These are phyloP conservation scores for Solanum bukasovii DNA, from an alignment of 257 asterid genomes.

Conservation along the genomic window DNA sequence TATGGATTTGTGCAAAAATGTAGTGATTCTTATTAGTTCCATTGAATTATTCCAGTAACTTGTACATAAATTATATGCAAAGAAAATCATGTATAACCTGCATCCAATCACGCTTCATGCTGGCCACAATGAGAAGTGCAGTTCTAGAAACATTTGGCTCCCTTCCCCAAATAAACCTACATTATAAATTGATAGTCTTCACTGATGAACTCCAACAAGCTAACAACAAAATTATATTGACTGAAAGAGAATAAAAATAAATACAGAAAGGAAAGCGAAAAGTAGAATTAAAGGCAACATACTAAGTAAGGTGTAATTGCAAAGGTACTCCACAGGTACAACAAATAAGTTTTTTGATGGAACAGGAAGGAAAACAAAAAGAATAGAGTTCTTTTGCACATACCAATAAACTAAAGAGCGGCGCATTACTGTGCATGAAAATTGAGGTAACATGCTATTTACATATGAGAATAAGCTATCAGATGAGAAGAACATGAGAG, in stretches of 20 bases:
- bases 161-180: constrained; percentile 44
- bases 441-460: not conserved
- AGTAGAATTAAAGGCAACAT: not conserved
- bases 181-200: not conserved
- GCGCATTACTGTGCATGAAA: not conserved
- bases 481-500: not conserved
- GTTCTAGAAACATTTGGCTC: constrained; percentile 8
- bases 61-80: not conserved
- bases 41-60: not conserved
- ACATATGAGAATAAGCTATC: not conserved
- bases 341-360: not conserved
- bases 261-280: not conserved
- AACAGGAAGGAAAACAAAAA: not conserved
- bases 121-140: constrained; percentile 27
- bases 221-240: not conserved
- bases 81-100: constrained; percentile 36
- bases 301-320: not conserved
- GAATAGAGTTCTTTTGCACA: not conserved
- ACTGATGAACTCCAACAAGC: not conserved
- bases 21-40: not conserved
- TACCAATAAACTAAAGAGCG: not conserved
- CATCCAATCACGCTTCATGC: constrained; percentile 97
- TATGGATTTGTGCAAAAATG: not conserved
- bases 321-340: not conserved
- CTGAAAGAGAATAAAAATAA: not conserved